These are phyloP conservation scores for cucumber (Cucumis sativus) DNA, from an alignment of 306 rosid genomes.

Conservation along the genomic window DNA sequence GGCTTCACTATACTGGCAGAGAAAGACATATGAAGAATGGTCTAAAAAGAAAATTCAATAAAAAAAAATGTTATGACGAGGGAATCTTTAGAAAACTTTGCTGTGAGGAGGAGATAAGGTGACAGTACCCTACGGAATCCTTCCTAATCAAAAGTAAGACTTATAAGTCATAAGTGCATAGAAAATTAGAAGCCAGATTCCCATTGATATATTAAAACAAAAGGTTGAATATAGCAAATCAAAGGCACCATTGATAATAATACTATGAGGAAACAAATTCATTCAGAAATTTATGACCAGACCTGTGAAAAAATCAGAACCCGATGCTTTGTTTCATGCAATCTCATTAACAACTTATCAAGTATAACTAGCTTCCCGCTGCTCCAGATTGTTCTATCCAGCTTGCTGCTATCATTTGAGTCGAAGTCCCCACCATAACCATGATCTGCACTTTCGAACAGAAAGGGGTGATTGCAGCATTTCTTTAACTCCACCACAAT, in stretches of 20 bases:
- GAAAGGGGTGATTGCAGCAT: constrained; percentile 98
- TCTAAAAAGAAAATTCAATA: not conserved
- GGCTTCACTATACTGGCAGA: not conserved
- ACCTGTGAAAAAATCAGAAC: constrained; percentile 98
- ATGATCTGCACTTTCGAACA: constrained; percentile 99
- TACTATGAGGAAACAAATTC: not conserved
- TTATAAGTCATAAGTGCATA: not conserved
- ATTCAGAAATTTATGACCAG: constrained; percentile 10
- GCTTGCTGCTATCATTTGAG: constrained; percentile 59
- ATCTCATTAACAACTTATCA: constrained; percentile 81
- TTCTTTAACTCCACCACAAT: constrained; percentile 97
- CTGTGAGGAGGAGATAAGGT: not conserved
- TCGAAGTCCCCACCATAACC: constrained; percentile 92
- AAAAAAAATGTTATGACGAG: not conserved
- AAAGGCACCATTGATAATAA: not conserved
- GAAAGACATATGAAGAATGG: not conserved
- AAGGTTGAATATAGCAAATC: not conserved
- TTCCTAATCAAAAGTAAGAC: not conserved
- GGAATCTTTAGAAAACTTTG: not conserved
- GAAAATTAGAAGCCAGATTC: not conserved
- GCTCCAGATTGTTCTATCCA: constrained; percentile 89
- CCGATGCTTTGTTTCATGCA: constrained; percentile 95
- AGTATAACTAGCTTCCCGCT: constrained; percentile 97
- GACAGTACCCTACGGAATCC: not conserved
- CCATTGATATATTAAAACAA: not conserved